Evolutionary conservation across 768 basidiomycete genomes (phyloP).

Genomic region (Nidula microcarpa): DNA sequence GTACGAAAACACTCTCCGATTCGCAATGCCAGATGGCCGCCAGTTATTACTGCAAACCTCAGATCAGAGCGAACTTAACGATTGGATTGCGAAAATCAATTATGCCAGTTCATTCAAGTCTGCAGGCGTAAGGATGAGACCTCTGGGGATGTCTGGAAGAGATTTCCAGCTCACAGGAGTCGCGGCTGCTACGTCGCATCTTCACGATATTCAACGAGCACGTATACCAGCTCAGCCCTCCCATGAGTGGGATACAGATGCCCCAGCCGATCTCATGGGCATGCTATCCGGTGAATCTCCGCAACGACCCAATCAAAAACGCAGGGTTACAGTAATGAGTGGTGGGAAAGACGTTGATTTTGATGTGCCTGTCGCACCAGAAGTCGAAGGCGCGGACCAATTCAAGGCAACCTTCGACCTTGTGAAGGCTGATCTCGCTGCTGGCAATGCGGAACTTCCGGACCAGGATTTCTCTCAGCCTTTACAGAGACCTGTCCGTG

Average conservation of each 20-base stretch:
- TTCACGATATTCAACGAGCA: slow-evolving; percentile 56
- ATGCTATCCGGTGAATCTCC: slow-evolving; percentile 30
- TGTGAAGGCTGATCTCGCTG: slow-evolving; percentile 81
- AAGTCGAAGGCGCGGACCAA: slow-evolving; percentile 59
- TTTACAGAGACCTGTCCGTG: background rate
- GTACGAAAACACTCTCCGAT: slow-evolving; percentile 74
- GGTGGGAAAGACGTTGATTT: slow-evolving; percentile 29
- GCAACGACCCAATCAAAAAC: slow-evolving; percentile 15
- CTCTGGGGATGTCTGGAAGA: slow-evolving; percentile 61
- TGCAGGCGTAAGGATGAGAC: slow-evolving; percentile 76
- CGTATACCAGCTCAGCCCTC: slow-evolving; percentile 16
- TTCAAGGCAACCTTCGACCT: slow-evolving; percentile 82
- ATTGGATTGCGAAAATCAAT: slow-evolving; percentile 91
- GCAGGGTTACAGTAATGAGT: slow-evolving; percentile 22
- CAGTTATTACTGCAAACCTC: slow-evolving; percentile 78
- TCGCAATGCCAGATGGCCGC: slow-evolving; percentile 73
- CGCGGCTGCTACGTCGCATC: slow-evolving; percentile 82
- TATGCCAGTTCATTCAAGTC: slow-evolving; percentile 93
- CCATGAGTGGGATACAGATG: slow-evolving; percentile 40
- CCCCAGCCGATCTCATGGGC: slow-evolving; percentile 36
- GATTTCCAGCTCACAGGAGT: slow-evolving; percentile 79
- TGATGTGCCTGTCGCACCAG: slow-evolving; percentile 47
- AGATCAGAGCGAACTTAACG: slow-evolving; percentile 70
- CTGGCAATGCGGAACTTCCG: slow-evolving; percentile 21
- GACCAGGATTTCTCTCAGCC: background rate